Conservation (phyloP, 805 yeast genomes). For the Jamesozyma gamospora region DNA sequence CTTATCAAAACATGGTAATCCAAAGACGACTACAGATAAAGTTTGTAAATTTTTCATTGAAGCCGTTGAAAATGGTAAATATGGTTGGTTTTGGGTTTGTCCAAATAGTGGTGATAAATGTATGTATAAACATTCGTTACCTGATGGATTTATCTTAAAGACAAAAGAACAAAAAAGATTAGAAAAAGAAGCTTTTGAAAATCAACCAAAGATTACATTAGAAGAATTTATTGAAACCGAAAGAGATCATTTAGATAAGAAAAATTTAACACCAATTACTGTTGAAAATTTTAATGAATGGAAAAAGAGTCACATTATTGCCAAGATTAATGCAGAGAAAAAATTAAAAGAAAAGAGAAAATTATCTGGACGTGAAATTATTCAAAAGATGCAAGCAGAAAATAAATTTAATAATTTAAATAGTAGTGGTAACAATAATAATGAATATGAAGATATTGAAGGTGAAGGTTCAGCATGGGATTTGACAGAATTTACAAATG, state of each 20-base stretch:
- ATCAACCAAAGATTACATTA: slow-evolving; percentile 80
- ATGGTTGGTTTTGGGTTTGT: slow-evolving; percentile 99
- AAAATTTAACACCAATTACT: slow-evolving; percentile 77
- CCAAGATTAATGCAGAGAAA: slow-evolving; percentile 38
- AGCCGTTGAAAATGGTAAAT: slow-evolving; percentile 93
- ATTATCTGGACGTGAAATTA: slow-evolving; percentile 59
- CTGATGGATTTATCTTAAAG: slow-evolving; percentile 93
- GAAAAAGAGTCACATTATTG: slow-evolving; percentile 61
- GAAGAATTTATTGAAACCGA: slow-evolving; percentile 95
- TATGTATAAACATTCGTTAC: slow-evolving; percentile 90
- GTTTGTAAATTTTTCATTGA: slow-evolving; percentile 91
- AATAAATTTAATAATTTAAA: slow-evolving; percentile 44
- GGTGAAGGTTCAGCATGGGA: slow-evolving; percentile 35
- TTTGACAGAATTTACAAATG: slow-evolving; percentile 33
- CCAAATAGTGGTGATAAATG: slow-evolving; percentile 91
- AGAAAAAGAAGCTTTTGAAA: slow-evolving; percentile 75
- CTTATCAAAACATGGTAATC: slow-evolving; percentile 87
- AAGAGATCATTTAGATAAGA: slow-evolving; percentile 67
- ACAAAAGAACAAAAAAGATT: slow-evolving; percentile 91
- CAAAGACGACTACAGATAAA: slow-evolving; percentile 85
- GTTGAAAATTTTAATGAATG: slow-evolving; percentile 69
- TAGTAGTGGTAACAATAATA: slow-evolving; percentile 16
- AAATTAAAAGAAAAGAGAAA: slow-evolving; percentile 37
- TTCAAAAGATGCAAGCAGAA: slow-evolving; percentile 50
- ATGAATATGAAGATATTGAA: slow-evolving; percentile 30